Base-by-base conservation (phyloP, 139 green algal species). In the Chlamydomonas eustigma region DNA sequence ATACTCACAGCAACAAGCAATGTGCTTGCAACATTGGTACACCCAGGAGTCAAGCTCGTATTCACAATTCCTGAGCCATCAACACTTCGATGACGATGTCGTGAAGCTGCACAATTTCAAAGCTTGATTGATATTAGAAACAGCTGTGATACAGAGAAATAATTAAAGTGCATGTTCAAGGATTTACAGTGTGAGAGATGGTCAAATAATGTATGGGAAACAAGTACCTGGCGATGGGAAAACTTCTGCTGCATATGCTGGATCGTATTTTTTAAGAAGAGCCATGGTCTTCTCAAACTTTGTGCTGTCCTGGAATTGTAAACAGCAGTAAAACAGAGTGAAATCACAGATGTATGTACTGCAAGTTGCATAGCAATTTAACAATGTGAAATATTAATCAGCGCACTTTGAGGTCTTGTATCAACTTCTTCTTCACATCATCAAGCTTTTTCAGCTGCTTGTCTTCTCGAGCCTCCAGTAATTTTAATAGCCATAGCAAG, bases 231-330 rank as follows among this genome's bases (percentile, higher is more conserved):
- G n/a, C n/a, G n/a, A n/a, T n/a, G n/a, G n/a, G n/a, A n/a, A n/a
- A n/a, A n/a, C 12, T 58, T 58, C 44, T 18, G 44, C 12, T 28
- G 44, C 44, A 58, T 58, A 58, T 18, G 44, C 66, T 5, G 66
- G 66, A 32, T 73, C 66, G 32, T 73, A 73, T 35, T 73, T 73
- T 35, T 73, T 73, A 5, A 73, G 66, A 32, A 73, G n/a, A 4
- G 66, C 66, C 30, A 73, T 39, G 4, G 28, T 73, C 28, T 73
- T 73, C 28, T 73, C 66, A 73, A 73, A 73, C 8, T 44, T 39
- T 8, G 66, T 73, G 8, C 33, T 51, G 66, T 73, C 66, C 66
- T 73, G 24, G 24, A 33, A 32, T 30, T 22, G 22, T 69, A 12
- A 37, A 8, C 24, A 69, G n/a, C 58, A 24, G 31, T 22, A 30